Evolutionary conservation across 345 rosid species (phyloP), one percentile per base, ranked within the genome.

Genomic region (Heritiera fomes): DNA sequence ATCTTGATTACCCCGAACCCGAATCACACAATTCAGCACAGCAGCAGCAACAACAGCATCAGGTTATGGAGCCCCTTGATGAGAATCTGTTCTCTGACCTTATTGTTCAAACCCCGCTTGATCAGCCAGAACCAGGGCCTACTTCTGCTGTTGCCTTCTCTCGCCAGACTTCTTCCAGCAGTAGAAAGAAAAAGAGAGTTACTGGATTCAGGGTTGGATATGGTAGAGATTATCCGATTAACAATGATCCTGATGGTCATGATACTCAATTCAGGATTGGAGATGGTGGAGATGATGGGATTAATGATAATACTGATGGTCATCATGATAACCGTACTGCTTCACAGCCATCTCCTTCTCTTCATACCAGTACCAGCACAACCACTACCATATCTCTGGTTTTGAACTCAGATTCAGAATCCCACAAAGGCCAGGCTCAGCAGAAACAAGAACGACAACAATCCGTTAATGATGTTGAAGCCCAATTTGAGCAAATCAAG

Each of bases 41-140:
- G 56, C 73, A 70, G 53, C 74, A 72, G 83, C 80, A 23, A 15
- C 80, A 10, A 15, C 80, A 10, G 6, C 68, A n/a, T 45, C 86
- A 46, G 58, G 87, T 2, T 28, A 60, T 28, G 17, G 87, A 86
- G 81, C 87, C 98, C 73, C 88, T 94, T 56, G 97, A 94, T 75
- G 98, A 94, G 81, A 89, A 92, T 77, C 79, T 94, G 10, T 92
- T 94, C 85, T 92, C 96, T 38, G 95, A 94, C 74, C 90, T 94
- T 67, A 88, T 92, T 17, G 82, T 93, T 32, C 89, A 88, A 78
- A 65, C 67, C 67, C 88, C 89, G 4, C 76, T 82, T 20, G 77
- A 73, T 18, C 69, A 17, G 71, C 49, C 69, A 40, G 84, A 78
- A 12, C 34, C 59, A 43, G 75, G 76, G 28, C 77, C 77, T 45